Conservation (phyloP, 1,284 basidiomycete genomes). For the Leccinum griseonigrum region DNA sequence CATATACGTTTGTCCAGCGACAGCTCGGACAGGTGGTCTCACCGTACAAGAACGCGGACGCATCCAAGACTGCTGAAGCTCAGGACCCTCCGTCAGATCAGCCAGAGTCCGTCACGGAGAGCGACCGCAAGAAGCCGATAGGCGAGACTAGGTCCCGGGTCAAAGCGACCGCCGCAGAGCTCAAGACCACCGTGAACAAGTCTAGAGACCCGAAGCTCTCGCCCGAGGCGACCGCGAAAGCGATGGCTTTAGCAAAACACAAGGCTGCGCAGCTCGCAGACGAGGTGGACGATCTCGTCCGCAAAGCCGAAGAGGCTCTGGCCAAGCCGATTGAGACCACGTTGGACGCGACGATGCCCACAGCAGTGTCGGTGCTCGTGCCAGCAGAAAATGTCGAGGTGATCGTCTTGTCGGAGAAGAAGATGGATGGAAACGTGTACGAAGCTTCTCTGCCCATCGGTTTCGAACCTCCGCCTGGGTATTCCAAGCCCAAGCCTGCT, state of each 20-base stretch:
- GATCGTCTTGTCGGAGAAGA: slow-evolving; percentile 31
- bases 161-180: slow-evolving; percentile 42
- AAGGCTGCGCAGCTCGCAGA: slow-evolving; percentile 53
- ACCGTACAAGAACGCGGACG: slow-evolving; percentile 30
- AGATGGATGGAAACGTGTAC: slow-evolving; percentile 54
- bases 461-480: slow-evolving; percentile 90
- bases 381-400: slow-evolving; percentile 20
- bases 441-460: slow-evolving; percentile 79
- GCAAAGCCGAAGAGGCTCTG: slow-evolving; percentile 68
- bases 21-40: slow-evolving; percentile 37
- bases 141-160: slow-evolving; percentile 47
- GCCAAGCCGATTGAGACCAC: slow-evolving; percentile 38
- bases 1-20: slow-evolving; percentile 49
- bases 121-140: slow-evolving; percentile 3
- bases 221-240: slow-evolving; percentile 40
- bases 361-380: not conserved
- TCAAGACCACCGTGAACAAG: slow-evolving; percentile 43
- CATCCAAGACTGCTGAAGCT: slow-evolving; percentile 26
- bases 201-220: slow-evolving; percentile 33
- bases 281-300: slow-evolving; percentile 63
- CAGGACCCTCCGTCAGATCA: slow-evolving; percentile 29
- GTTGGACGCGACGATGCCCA: slow-evolving; percentile 20
- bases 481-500: slow-evolving; percentile 52
- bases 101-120: slow-evolving; percentile 11
- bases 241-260: slow-evolving; percentile 45